Evolutionary conservation across 2,329 filamentous ascomycete genomes (phyloP), one percentile per base, ranked within the genome.

Genomic region (Alternaria rosae): DNA sequence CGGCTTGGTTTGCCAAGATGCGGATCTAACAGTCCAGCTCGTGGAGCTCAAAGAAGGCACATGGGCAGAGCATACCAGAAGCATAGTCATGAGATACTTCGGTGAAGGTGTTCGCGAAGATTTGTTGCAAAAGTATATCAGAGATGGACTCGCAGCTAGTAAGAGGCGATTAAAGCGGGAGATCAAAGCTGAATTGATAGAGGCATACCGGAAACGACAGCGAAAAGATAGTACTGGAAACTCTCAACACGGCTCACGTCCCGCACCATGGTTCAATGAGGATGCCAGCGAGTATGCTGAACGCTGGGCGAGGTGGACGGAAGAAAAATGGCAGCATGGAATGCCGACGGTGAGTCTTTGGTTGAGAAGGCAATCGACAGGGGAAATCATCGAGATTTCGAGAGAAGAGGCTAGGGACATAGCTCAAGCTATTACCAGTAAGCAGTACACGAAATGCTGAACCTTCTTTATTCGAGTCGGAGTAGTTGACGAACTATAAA

Each of bases 141-240:
- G 7, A 12, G 13, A 0, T 0, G 42, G 21, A 0, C 12, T 44
- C 5, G 11, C 13, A 0, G 2, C 1, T 0, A 38, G 35, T 17
- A 38, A 17, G n/a, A 38, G 0, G 9, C 3, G 35, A 11, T 17
- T 17, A 6, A 38, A 38, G 35, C 35, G 35, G 8, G 35, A 38
- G 1, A 38, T 38, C 35, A 38, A 15, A n/a, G 35, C 35, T 38
- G 35, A 38, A 17, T 17, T 38, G 5, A 38, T 38, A 4, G 35
- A 38, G 8, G 35, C 35, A 17, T 38, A 38, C 9, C 35, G 35
- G 35, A 38, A 17, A 11, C 35, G 35, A 25, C 42, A 44, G 20
- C 17, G 42, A 1, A 44, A 44, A n/a, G 7, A 15, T 3, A 7
- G 21, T 15, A 2, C 42, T 23, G 12, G 7, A 12, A 8, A 1